Percentiles rank a stretch among this genome's conserved stretches.
These are phyloP conservation scores for Sphagnum fallax DNA, from an alignment of 228 moss, liverwort and hornwort species.

Conservation along the genomic window DNA sequence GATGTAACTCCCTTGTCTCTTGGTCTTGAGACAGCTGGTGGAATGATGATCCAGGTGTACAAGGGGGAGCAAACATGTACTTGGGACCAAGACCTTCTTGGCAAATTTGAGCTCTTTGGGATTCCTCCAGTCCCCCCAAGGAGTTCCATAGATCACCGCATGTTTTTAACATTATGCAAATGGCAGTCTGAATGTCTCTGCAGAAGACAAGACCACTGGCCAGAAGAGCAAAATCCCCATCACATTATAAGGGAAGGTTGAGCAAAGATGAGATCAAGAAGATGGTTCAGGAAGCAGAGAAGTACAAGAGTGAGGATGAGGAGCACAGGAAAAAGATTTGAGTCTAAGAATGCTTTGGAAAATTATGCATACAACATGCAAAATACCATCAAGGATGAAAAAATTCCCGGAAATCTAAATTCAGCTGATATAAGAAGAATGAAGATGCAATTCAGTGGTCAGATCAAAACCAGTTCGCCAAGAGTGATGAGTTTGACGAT, in stretches of 20 bases:
- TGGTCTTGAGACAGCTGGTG: constrained; percentile 48
- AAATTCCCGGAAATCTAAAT: constrained; percentile 21
- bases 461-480: constrained; percentile 28
- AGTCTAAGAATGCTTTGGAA: constrained; percentile 13
- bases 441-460: constrained; percentile 38
- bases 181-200: constrained; percentile 32
- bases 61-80: constrained; percentile 21
- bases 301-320: constrained; percentile 32
- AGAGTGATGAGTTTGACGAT: constrained; percentile 44
- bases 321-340: constrained; percentile 26
- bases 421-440: constrained; percentile 31
- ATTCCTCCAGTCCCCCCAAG: constrained; percentile 17
- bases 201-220: constrained; percentile 38
- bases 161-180: constrained; percentile 38
- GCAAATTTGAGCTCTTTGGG: constrained; percentile 8
- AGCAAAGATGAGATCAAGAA: constrained; percentile 37
- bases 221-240: constrained; percentile 39
- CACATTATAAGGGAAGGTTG: constrained; percentile 21
- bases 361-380: constrained; percentile 23
- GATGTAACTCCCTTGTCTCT: constrained; percentile 43
- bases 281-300: constrained; percentile 46
- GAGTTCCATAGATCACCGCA: constrained; percentile 33
- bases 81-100: constrained; percentile 23
- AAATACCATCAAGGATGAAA: constrained; percentile 42
- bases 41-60: constrained; percentile 42